A percentile compares a stretch with the other conserved stretches of the same genome.
phyloP scores from a whole-genome alignment of 352 stramenopile species.

The Plasmopara muralis region DNA sequence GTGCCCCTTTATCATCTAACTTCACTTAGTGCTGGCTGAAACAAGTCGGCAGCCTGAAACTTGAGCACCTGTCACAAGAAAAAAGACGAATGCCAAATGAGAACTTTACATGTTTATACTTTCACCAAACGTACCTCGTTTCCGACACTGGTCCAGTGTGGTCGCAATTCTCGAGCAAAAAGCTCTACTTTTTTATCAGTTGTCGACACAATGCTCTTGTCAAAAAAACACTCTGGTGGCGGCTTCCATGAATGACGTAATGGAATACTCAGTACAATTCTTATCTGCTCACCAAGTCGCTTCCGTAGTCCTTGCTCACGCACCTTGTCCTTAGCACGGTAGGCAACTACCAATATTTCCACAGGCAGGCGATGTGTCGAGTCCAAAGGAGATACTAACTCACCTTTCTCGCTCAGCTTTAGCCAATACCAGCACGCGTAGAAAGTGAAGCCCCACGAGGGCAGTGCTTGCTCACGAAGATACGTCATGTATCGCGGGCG shows the following conservation, averaged over 20 bases:
- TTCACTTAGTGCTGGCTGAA: constrained; percentile 7
- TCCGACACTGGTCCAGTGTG: constrained; percentile 53
- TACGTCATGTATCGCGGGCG: constrained; percentile 48
- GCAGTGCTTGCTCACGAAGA: constrained; percentile 49
- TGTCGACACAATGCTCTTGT: constrained; percentile 2
- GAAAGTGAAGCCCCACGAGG: constrained; percentile 50
- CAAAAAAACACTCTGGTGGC: constrained; percentile 53
- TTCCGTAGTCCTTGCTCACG: constrained; percentile 13
- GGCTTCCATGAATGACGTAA: constrained; percentile 76
- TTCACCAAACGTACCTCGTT: constrained; percentile 32
- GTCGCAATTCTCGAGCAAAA: constrained; percentile 62
- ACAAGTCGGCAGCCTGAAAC: constrained; percentile 30
- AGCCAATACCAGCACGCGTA: constrained; percentile 72
- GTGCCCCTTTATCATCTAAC: no score
- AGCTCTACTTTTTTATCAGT: constrained; percentile 38
- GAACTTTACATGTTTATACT: not conserved
- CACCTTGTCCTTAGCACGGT: constrained; percentile 21
- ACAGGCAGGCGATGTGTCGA: constrained; percentile 60
- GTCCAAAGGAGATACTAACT: constrained; percentile 52
- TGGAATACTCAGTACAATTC: constrained; percentile 58
- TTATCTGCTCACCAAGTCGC: constrained; percentile 25
- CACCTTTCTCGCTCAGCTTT: constrained; percentile 48
- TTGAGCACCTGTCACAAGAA: constrained; percentile 39
- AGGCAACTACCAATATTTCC: constrained; percentile 58
- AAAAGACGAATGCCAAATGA: constrained; percentile 4